A percentile compares a stretch with the other conserved stretches of the same genome.
Conservation (phyloP, 2,329 filamentous ascomycete species). For the Penicillium brevicompactum region DNA sequence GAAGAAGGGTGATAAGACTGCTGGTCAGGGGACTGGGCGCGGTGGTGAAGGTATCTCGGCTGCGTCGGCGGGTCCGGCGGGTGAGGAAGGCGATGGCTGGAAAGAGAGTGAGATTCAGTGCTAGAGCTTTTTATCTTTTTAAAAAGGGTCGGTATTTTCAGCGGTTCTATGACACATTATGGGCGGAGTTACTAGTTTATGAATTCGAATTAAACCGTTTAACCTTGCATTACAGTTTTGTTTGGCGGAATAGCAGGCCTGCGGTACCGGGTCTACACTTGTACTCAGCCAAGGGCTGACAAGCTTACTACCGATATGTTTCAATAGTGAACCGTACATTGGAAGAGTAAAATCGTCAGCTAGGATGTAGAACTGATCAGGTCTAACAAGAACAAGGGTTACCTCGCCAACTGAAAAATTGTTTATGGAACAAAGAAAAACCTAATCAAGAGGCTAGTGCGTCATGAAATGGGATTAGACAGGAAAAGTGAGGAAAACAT, state of each 20-base stretch:
- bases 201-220: neutral
- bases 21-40: conserved; percentile 27
- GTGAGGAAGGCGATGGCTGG: conserved; percentile 59
- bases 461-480: conserved; percentile 29
- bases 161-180: neutral
- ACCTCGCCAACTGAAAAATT: conserved; percentile 17
- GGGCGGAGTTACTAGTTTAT: neutral
- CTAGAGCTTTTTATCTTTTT: conserved; percentile 33
- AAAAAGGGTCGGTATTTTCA: conserved; percentile 3
- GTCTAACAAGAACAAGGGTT: conserved; percentile 8
- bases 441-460: conserved; percentile 23
- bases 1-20: conserved; percentile 6
- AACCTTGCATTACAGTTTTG: neutral
- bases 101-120: conserved; percentile 70
- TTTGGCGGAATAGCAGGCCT: neutral
- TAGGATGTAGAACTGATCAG: conserved; percentile 3
- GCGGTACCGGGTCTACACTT: neutral
- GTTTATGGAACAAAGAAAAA: conserved; percentile 23
- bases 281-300: neutral
- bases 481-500: conserved; percentile 13
- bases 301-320: neutral
- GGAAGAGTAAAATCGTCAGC: too few species aligned
- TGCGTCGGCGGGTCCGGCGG: conserved; percentile 49
- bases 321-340: neutral
- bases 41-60: conserved; percentile 49